A percentile compares a stretch with the other conserved stretches of the same genome.
Evolutionary conservation across 768 basidiomycete genomes (phyloP).

Genomic region (Leucosporidium scottii): DNA sequence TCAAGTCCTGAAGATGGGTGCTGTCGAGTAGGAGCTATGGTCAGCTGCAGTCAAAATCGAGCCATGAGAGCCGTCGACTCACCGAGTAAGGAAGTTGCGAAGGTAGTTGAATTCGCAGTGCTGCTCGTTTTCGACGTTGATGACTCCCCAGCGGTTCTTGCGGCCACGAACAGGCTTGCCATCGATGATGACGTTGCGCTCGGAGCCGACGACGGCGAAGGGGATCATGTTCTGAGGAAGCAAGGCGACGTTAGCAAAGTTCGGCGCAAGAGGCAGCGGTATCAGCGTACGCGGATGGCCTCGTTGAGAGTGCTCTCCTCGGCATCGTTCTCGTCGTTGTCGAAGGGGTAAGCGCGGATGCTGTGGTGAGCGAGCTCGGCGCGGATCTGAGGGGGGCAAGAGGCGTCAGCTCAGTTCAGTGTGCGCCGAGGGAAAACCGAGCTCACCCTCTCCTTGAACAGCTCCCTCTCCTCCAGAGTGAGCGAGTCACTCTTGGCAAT

Average conservation of each 20-base stretch:
- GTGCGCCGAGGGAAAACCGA: neutral
- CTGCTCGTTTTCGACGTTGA: conserved; percentile 91
- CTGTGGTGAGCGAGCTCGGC: conserved; percentile 84
- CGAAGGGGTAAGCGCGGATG: conserved; percentile 93
- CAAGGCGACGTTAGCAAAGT: neutral
- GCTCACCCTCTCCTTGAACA: conserved; percentile 82
- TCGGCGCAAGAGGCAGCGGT: neutral
- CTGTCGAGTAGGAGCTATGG: conserved; percentile 44
- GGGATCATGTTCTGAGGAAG: conserved; percentile 73
- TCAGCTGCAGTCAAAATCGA: neutral
- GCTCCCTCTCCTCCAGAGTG: conserved; percentile 83
- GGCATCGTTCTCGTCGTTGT: conserved; percentile 88
- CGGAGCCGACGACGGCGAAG: conserved; percentile 96
- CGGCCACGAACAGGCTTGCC: conserved; percentile 91
- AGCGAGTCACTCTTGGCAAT: conserved; percentile 95
- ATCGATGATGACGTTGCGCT: conserved; percentile 87
- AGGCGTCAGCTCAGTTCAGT: neutral
- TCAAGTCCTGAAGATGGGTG: conserved; percentile 95
- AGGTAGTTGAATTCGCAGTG: conserved; percentile 99
- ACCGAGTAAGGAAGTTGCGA: conserved; percentile 92
- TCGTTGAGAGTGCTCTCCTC: conserved; percentile 88
- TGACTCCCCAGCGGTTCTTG: conserved; percentile 96
- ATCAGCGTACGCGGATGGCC: conserved; percentile 64
- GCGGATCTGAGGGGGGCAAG: conserved; percentile 62
- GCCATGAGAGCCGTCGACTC: too few relatives aligned